These are phyloP conservation scores for Striga hermonthica DNA, from an alignment of 305 asterid genomes.

Conservation along the genomic window DNA sequence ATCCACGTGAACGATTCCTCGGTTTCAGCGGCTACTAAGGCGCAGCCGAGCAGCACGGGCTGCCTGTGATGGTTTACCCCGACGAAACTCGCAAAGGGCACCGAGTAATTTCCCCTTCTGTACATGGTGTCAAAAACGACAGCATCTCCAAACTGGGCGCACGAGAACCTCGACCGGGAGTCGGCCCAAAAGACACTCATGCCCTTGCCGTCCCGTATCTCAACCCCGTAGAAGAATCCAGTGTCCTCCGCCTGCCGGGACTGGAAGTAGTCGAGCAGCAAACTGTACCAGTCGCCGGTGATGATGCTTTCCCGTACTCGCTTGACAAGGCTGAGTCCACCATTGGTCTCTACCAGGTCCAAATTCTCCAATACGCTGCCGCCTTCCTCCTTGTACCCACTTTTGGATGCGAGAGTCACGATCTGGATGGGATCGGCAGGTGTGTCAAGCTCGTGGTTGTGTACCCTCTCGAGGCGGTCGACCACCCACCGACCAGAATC, in stretches of 20 bases:
- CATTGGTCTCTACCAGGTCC: slow-evolving; percentile 83
- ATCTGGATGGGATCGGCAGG: slow-evolving; percentile 47
- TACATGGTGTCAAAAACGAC: slow-evolving; percentile 76
- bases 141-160: slow-evolving; percentile 89
- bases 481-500: slow-evolving; percentile 80
- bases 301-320: slow-evolving; percentile 54
- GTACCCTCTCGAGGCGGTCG: slow-evolving; percentile 81
- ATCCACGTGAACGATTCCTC: slow-evolving; percentile 94
- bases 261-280: slow-evolving; percentile 85
- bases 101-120: slow-evolving; percentile 53
- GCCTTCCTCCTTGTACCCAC: slow-evolving; percentile 62
- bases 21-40: slow-evolving; percentile 80
- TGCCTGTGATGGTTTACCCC: slow-evolving; percentile 93
- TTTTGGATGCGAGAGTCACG: slow-evolving; percentile 50
- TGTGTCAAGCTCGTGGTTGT: slow-evolving; percentile 61
- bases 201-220: slow-evolving; percentile 67
- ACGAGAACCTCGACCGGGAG: slow-evolving; percentile 71
- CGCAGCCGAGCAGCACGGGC: slow-evolving; percentile 93
- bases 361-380: slow-evolving; percentile 64
- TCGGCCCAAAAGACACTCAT: slow-evolving; percentile 87
- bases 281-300: slow-evolving; percentile 58
- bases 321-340: slow-evolving; percentile 73
- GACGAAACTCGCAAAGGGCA: slow-evolving; percentile 80
- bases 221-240: slow-evolving; percentile 83
- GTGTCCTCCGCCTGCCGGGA: slow-evolving; percentile 81